Evolutionary conservation across 2,329 filamentous ascomycete species (phyloP), one percentile per base, ranked within the genome.

Genomic region (Aspergillus sp.): DNA sequence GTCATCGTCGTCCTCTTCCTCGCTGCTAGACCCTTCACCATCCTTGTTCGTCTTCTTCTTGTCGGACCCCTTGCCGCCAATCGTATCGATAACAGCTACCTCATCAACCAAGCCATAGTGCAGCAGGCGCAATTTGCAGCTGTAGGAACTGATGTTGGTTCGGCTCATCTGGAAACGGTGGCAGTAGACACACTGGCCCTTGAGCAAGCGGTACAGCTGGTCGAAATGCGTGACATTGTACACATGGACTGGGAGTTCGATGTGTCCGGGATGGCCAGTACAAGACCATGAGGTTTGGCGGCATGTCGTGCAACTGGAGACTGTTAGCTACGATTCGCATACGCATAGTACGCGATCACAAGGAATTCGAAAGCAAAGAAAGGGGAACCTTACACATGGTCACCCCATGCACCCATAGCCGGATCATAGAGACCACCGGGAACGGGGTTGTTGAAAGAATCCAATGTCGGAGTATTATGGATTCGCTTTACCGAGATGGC

Each of bases 151-250:
- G 63, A 96, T 82, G 62, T 91, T 86, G 56, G 88, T 85, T 52
- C 88, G 85, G n/a, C 89, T 83, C 74, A 97, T 84, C 72, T 90
- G 91, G 67, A 99, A 88, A 59, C 88, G 87, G 72, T 93, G 89
- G 78, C 96, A 99, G 80, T 96, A 97, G 61, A 89, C 85, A 75
- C 95, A 99, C 76, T 94, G 90, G 57, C 91, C 90, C 68, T 92
- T 88, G 19, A 99, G 83, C 49, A 99, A 82, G 48, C 91, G 89
- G 64, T 96, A 86, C 55, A 93, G 85, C 75, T 97, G 93, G 73
- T 97, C 93, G 82, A 99, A 90, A 72, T 97, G 98, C 2, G 92
- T 90, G n/a, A 94, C 91, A 76, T 99, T 94, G 75, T 98, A 99
- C 55, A 97, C 91, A 50, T 91, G 91, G 11, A 93, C 89, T 13